Evolutionary conservation across 805 yeast species (phyloP), one percentile per base, ranked within the genome.

Genomic region (Monosporozyma solicola): DNA sequence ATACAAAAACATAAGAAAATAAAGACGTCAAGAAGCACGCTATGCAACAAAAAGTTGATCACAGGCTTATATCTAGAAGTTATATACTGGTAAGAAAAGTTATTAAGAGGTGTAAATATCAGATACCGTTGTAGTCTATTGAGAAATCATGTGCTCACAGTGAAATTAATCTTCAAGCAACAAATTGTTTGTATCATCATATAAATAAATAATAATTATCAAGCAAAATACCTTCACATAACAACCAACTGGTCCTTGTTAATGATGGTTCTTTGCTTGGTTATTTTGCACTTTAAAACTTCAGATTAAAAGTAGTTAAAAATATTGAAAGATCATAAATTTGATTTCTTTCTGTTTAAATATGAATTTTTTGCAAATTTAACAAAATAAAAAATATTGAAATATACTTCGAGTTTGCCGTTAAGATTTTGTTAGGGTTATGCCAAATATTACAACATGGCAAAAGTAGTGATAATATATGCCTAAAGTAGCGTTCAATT

Each of bases 121-220:
- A 87, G 95, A 87, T 87, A 87, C 95, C 95, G 95, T 87, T 87
- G 95, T 87, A 87, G 96, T 87, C 95, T 83, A 78, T 80, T 80
- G 82, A 79, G 83, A 78, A 82, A 80, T 80, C 83, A 72, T 78
- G 84, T 77, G 83, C 86, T 77, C 80, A 80, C 87, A 82, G 65
- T 61, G 80, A 68, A 54, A 46, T 60, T 53, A 59, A 66, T 67
- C 76, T 74, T 75, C 79, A 66, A 73, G 78, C 76, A 68, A 72
- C 72, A 61, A 32, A 5, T 52, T 56, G 35, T 24, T 46, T 53
- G 59, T 59, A 65, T 68, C 72, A 68, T 67, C 68, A 66, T 59
- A 39, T 54, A 49, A 57, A 51, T 27, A 9, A 43, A n/a, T n/a
- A 43, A 11, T 27, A 13, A 15, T 2, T 35, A 13, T 15, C 39